Base-by-base conservation (phyloP, 441 rosid genomes). In the Heliophila coronopifolia region DNA sequence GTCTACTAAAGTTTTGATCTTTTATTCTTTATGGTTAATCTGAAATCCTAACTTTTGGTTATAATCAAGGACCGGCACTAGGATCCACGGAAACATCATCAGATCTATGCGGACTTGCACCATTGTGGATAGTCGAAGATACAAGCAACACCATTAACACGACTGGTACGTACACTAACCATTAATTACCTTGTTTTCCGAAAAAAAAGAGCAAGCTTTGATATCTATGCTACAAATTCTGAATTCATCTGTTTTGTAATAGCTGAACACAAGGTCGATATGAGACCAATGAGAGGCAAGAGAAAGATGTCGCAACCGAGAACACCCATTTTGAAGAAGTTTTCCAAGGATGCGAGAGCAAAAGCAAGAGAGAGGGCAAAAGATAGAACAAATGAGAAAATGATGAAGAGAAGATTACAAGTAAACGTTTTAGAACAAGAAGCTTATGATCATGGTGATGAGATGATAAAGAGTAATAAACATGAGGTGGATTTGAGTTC, bases 321-420 rank as follows among this genome's bases (percentile, higher is more conserved):
- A 13, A 74, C 63, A 24, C 42, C 54, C 14, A 51, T 54, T 38
- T 59, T 66, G 36, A 52, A 50, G 51, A 65, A 70, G 33, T 51
- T 65, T 7, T 68, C 81, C 4, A 80, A 64, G 54, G 96, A 82
- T 35, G 67, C 57, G 3, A 79, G 98, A 43, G 74, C 68, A 5
- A 75, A 76, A 63, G 94, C 93, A 15, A 79, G 98, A 58, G 94
- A 69, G 7, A 72, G 88, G 59, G 98, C 98, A 1, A 86, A 79
- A 47, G 79, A 77, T 51, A 76, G 98, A 52, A 82, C 98, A 5
- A 60, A 46, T 7, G 23, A 20, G 23, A 20, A 20, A 4, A 20
- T 20, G 23, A 30, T 40, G 45, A 40, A 63, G 74, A 64, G 11
- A 71, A 75, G 70, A 64, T 16, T 42, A 68, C 50, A 50, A 35